A percentile compares a stretch with the other conserved stretches of the same genome.
Evolutionary conservation across 164 flowering plant species (phyloP).

Genomic region (Dillenia suffruticosa): DNA sequence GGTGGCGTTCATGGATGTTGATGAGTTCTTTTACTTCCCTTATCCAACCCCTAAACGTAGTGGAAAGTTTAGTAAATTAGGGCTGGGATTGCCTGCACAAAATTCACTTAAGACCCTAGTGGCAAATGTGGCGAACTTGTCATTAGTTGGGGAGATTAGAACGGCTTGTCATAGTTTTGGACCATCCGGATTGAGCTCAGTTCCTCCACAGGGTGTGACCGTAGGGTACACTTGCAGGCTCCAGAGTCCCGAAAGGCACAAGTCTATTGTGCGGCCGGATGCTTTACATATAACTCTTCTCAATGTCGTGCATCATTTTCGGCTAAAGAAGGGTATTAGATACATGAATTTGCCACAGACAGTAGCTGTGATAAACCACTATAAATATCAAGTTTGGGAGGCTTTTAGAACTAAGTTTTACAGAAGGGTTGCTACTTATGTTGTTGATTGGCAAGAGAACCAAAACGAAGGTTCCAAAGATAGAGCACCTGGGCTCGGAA

Average conservation of each 20-base stretch:
- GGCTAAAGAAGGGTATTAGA: constrained; percentile 40
- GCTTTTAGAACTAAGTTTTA: constrained; percentile 70
- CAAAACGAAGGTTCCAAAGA: constrained; percentile 85
- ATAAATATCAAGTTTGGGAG: constrained; percentile 94
- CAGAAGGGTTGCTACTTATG: constrained; percentile 87
- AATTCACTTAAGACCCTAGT: constrained; percentile 41
- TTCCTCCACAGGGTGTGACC: constrained; percentile 64
- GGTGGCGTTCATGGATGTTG: constrained; percentile 89
- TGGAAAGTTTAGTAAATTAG: constrained; percentile 1
- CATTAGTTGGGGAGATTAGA: constrained; percentile 63
- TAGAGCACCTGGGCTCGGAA: constrained; percentile 91
- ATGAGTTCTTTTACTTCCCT: constrained; percentile 82
- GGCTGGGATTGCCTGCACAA: constrained; percentile 27
- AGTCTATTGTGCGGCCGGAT: constrained; percentile 69
- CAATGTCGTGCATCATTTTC: constrained; percentile 87
- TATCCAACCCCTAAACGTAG: constrained; percentile 13
- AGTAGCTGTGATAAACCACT: constrained; percentile 66
- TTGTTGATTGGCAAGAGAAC: constrained; percentile 81
- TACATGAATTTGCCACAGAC: constrained; percentile 48
- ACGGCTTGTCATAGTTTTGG: constrained; percentile 87
- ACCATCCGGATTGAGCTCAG: constrained; percentile 65
- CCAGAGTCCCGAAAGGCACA: constrained; percentile 77
- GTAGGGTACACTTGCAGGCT: constrained; percentile 87
- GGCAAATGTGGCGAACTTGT: constrained; percentile 38
- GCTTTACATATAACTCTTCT: constrained; percentile 51